Evolutionary conservation across 345 rosid species (phyloP), one percentile per base, ranked within the genome.

Genomic region (Lumnitzera racemosa): DNA sequence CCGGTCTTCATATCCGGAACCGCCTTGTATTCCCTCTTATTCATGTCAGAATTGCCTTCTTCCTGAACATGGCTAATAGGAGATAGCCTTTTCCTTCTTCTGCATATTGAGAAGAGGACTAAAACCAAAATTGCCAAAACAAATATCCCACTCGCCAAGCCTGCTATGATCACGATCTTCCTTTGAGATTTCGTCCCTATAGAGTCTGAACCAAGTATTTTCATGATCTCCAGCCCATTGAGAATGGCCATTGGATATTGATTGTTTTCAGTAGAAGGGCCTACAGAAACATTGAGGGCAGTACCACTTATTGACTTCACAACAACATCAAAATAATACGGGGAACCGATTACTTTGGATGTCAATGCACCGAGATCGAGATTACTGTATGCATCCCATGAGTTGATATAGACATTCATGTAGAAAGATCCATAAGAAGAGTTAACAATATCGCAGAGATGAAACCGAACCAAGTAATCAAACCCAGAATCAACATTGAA

Each of bases 381-480:
- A 51, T 77, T 56, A 5, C 36, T 67, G 47, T 58, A 61, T 56
- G 74, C 92, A 23, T 58, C 72, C 76, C 64, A 67, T 2, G 92
- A 74, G 58, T 88, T 81, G 62, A 85, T 61, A 43, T 70, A 91
- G 25, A 86, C 77, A 56, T 85, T 70, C 74, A 84, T 83, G 15
- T 51, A 16, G 49, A 73, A 49, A 41, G 23, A 55, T 13, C 51
- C 36, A 25, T 2, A 15, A 41, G 68, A 27, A 15, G 61, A 46
- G n/a, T 56, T 70, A 29, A 78, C 49, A 2, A 91, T 68, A 60
- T 89, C 80, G 59, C 96, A 91, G 53, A 91, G 81, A 65, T 91
- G 98, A 67, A 89, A 84, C 67, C 98, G 74, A 4, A 87, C 74
- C 29, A 89, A 74, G 71, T 86, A 83, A 13, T 81, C 81, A 52